Percentiles rank a stretch among this genome's conserved stretches.
Evolutionary conservation across 805 yeast genomes (phyloP).

Genomic region (Spathaspora arborariae): DNA sequence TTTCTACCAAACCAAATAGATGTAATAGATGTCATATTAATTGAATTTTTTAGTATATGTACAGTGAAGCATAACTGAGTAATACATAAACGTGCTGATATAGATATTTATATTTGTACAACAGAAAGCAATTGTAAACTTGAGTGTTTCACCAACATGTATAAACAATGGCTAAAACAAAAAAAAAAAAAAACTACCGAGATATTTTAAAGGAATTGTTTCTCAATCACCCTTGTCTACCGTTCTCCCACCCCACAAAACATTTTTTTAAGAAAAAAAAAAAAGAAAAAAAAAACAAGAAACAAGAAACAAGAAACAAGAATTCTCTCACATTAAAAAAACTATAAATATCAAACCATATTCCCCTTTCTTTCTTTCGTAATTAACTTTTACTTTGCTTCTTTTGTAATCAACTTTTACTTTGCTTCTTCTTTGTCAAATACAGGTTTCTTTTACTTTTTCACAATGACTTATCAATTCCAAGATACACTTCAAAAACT

Average conservation of each 20-base stretch:
- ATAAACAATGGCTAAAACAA: not conserved
- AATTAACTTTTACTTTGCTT: no score
- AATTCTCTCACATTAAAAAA: constrained; percentile 5
- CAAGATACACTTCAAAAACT: constrained; percentile 60
- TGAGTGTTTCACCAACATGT: not conserved
- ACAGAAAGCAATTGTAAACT: not conserved
- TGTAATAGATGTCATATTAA: no score
- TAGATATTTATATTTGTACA: no score
- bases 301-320: not conserved
- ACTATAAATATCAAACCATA: not conserved
- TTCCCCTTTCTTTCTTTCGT: not conserved
- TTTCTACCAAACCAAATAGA: no score
- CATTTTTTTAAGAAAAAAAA: not conserved
- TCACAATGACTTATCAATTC: constrained; percentile 47
- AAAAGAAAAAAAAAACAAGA: not conserved
- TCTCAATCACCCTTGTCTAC: not conserved
- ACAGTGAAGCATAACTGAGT: no score
- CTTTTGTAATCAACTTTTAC: no score
- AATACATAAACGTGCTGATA: no score
- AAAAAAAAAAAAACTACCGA: not conserved
- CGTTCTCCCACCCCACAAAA: not conserved
- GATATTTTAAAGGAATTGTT: not conserved
- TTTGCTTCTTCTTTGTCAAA: not conserved
- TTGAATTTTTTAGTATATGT: no score
- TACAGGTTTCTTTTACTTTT: not conserved